A percentile compares a stretch with the other conserved stretches of the same genome.
Evolutionary conservation across 352 stramenopile species (phyloP).

Genomic region (Pseudoperonospora humuli): DNA sequence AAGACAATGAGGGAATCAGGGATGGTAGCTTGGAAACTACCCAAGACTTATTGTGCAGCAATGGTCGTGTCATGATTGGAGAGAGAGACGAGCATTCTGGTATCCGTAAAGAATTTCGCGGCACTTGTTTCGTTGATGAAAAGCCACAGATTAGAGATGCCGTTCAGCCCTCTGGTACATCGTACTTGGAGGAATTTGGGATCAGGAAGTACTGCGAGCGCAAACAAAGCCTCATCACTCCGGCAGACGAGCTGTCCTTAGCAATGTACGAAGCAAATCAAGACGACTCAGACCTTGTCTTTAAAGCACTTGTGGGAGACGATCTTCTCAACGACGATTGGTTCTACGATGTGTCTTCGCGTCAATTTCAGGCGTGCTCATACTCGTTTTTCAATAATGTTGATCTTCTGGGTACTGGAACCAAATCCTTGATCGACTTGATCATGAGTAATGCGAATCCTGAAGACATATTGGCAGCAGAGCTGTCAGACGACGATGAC

Average conservation of each 20-base stretch:
- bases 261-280: constrained; percentile 31
- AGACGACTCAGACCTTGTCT: constrained; percentile 35
- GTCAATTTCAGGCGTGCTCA: constrained; percentile 1
- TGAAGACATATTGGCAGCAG: constrained; percentile 30
- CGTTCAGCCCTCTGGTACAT: constrained; percentile 12
- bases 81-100: neutral
- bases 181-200: constrained; percentile 29
- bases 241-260: constrained; percentile 26
- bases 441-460: constrained; percentile 25
- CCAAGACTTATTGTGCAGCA: neutral
- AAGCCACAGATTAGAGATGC: neutral
- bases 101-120: neutral
- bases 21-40: neutral
- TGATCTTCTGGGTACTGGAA: constrained; percentile 2
- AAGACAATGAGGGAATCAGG: neutral
- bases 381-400: constrained; percentile 1
- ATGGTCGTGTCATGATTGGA: neutral
- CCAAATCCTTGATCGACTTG: constrained; percentile 19
- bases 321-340: constrained; percentile 35
- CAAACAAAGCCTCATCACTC: constrained; percentile 24
- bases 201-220: constrained; percentile 33
- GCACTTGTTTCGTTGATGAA: neutral
- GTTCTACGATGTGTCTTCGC: constrained; percentile 26
- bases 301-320: constrained; percentile 32
- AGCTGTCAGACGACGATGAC: constrained; percentile 17